These are phyloP conservation scores for Elaeis guineensis DNA, from an alignment of 176 grass and related monocot species.

Conservation along the genomic window DNA sequence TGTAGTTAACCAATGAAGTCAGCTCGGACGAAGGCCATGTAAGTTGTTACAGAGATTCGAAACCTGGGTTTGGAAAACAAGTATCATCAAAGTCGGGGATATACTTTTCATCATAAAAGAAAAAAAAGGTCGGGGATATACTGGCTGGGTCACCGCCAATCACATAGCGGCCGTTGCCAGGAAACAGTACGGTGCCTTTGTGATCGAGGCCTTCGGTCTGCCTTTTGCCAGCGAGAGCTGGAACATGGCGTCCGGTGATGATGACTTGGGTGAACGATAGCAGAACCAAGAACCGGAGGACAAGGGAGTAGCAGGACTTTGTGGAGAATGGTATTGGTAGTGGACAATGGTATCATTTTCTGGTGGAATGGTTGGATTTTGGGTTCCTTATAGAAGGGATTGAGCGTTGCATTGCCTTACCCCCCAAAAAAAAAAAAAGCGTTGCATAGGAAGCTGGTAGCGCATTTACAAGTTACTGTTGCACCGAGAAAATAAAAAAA, in stretches of 20 bases:
- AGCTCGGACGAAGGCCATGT: no score
- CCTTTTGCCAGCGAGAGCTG: constrained; percentile 11
- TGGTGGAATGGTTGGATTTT: no score
- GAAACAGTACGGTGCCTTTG: constrained; percentile 52
- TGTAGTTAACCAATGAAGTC: no score
- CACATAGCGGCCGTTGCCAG: constrained; percentile 42
- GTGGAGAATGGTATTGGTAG: no score
- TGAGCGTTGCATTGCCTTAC: no score
- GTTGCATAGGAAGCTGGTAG: accelerated
- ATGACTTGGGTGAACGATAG: constrained; percentile 8
- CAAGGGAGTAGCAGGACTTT: constrained; percentile 12
- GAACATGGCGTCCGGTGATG: neutral
- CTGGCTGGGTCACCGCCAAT: constrained; percentile 30
- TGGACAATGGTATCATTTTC: no score
- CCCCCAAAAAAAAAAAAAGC: no score
- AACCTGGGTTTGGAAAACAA: constrained; percentile 76
- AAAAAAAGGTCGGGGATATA: constrained; percentile 69
- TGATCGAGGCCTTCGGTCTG: constrained; percentile 8
- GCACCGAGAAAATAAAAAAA: no score
- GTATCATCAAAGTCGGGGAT: constrained; percentile 73
- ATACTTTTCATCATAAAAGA: no score
- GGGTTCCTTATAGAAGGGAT: no score
- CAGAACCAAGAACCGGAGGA: constrained; percentile 25
- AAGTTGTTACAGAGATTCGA: constrained; percentile 17
- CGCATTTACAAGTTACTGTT: no score